phyloP scores from a whole-genome alignment of 2,329 filamentous ascomycete species.

The Helotiales sp. region DNA sequence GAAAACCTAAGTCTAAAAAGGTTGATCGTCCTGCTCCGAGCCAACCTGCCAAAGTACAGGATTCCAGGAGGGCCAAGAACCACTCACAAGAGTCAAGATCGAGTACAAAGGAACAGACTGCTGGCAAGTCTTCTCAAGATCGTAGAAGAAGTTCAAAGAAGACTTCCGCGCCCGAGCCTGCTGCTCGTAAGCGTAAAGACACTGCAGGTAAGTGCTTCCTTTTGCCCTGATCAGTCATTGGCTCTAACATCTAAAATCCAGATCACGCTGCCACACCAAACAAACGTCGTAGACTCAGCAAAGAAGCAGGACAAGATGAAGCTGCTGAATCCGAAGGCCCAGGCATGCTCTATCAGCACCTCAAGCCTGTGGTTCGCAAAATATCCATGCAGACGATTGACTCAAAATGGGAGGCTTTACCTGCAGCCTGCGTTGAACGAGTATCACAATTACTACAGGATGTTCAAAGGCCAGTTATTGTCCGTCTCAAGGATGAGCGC shows the following conservation, averaged over 20 bases:
- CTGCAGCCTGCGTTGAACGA: conserved; percentile 52
- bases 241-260: conserved; percentile 4
- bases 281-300: conserved; percentile 13
- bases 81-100: neutral
- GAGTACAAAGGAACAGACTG: neutral
- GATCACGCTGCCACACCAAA: neutral
- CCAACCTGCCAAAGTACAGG: conserved; percentile 1
- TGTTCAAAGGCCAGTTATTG: conserved; percentile 61
- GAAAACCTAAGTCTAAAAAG: conserved; percentile 2
- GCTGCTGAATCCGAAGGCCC: conserved; percentile 15
- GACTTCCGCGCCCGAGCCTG: conserved; percentile 2
- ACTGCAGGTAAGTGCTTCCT: conserved; percentile 9
- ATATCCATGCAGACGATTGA: conserved; percentile 66
- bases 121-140: conserved; percentile 1
- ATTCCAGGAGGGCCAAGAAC: conserved; percentile 5
- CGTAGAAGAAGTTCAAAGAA: conserved; percentile 6
- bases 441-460: conserved; percentile 57
- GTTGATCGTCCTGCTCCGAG: neutral
- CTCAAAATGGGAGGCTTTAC: conserved; percentile 64
- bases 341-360: conserved; percentile 44
- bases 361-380: conserved; percentile 50
- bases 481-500: conserved; percentile 48
- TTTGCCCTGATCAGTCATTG: neutral
- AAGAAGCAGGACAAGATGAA: conserved; percentile 4
- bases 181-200: conserved; percentile 14